These are phyloP conservation scores for Arthrobotrys musiformis DNA, from an alignment of 2,329 filamentous ascomycete species.

Conservation along the genomic window DNA sequence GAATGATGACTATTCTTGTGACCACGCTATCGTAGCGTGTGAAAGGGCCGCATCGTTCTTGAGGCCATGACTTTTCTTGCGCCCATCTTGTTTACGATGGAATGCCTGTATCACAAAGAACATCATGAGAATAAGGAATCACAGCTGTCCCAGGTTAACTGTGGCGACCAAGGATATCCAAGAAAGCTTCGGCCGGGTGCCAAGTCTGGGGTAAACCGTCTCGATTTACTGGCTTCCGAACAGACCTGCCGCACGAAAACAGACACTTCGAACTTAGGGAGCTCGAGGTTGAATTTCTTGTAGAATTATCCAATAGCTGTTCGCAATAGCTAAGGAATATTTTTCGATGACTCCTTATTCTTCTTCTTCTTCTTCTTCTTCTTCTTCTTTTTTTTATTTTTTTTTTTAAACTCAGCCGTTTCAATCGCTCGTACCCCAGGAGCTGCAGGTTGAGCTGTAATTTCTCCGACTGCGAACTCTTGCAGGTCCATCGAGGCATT, in stretches of 20 bases:
- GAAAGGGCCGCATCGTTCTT: background rate
- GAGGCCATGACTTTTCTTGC: background rate
- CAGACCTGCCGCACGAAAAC: background rate
- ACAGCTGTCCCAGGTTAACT: too few relatives aligned
- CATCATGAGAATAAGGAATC: background rate
- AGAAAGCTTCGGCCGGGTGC: constrained; percentile 29
- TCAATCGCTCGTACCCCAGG: background rate
- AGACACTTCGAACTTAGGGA: background rate
- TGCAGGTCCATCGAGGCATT: constrained; percentile 30
- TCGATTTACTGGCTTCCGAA: background rate
- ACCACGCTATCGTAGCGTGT: constrained; percentile 25
- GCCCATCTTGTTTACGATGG: background rate
- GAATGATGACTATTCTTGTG: background rate
- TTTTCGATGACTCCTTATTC: too few relatives aligned
- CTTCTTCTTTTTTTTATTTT: too few relatives aligned
- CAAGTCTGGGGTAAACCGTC: constrained; percentile 38
- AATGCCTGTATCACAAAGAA: background rate
- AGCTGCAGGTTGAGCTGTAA: constrained; percentile 27
- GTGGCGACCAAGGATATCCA: background rate
- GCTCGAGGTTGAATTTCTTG: background rate
- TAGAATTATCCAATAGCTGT: background rate
- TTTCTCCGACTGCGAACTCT: constrained; percentile 26
- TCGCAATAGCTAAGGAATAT: background rate
- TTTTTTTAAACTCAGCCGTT: too few relatives aligned
- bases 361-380: too few relatives aligned